Conservation (phyloP, 495 filamentous ascomycete genomes). For the Penicillium malachiteum region DNA sequence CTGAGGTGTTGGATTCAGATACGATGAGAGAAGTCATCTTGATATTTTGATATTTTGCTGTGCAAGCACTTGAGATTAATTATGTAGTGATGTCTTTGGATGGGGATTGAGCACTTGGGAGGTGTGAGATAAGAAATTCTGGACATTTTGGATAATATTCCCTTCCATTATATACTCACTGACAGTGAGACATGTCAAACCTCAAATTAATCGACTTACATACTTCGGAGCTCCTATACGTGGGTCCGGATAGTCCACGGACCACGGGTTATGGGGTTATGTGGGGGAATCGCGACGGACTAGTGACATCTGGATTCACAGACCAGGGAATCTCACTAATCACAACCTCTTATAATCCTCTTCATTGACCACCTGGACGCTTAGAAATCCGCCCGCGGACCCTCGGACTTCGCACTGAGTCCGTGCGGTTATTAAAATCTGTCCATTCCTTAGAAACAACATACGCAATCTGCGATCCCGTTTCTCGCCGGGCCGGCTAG, state of each 20-base stretch:
- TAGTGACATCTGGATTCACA: not conserved
- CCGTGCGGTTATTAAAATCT: not conserved
- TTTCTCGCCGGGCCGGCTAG: conserved; percentile 1
- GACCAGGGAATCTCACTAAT: not conserved
- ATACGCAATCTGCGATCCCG: not conserved
- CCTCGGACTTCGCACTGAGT: too few species aligned
- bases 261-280: not conserved
- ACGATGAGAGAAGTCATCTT: conserved; percentile 11
- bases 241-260: too few species aligned
- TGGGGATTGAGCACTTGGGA: too few species aligned
- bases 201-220: too few species aligned
- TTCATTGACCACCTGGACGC: not conserved
- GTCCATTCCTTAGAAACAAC: not conserved
- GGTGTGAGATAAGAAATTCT: too few species aligned
- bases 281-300: conserved; percentile 29
- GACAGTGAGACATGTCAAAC: too few species aligned
- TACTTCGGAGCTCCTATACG: too few species aligned
- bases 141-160: too few species aligned
- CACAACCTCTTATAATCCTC: conserved; percentile 8
- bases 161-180: too few species aligned
- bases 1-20: not conserved
- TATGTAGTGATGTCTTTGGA: too few species aligned
- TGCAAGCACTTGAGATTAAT: too few species aligned
- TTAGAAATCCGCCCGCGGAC: too few species aligned
- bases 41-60: not conserved